Evolutionary conservation across 2,329 filamentous ascomycete genomes (phyloP), one percentile per base, ranked within the genome.

Genomic region (Diaporthe eres): DNA sequence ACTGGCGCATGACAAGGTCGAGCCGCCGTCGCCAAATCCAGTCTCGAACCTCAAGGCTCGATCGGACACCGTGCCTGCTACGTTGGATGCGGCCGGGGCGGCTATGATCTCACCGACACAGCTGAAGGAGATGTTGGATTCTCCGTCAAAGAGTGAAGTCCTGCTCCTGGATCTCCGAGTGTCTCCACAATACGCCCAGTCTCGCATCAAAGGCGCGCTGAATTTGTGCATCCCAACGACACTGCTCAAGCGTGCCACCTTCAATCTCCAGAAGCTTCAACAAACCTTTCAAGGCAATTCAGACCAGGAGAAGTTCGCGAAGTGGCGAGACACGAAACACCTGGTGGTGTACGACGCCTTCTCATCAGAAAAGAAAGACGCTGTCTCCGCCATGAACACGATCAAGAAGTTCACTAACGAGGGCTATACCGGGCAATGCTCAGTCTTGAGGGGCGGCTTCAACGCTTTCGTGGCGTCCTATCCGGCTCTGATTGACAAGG

Each of bases 211-310:
- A 68, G 93, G 93, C n/a, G 95, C 96, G 0, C 85, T 99, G 44
- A 98, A 97, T 82, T 87, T 99, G 7, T 98, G 97, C 82, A 98
- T 98, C 77, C 97, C 97, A 0, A 98, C 97, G 0, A 98, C 96
- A 0, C 86, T 99, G 19, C 86, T 99, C 25, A 98, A 98, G 84
- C 90, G 97, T 68, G 93, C 95, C 0, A 97, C 95, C 0, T 98
- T 97, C 84, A 96, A 96, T 79, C 90, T 98, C 17, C 89, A 95
- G 77, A 98, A 97, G 82, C 87, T 99, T 44, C 92, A 94, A 78
- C 94, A 96, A 77, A 98, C 95, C 0, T 97, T 99, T 82, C 93
- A 94, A 77, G 90, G 90, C 19, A 90, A 93, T 9, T 85, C 88
- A 2, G 93, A 96, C 75, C 92, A 93, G 78, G 87, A 88, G 13